Evolutionary conservation across 176 grass and related monocot species (phyloP), one percentile per base, ranked within the genome.

Genomic region (Aegilops speltoides): DNA sequence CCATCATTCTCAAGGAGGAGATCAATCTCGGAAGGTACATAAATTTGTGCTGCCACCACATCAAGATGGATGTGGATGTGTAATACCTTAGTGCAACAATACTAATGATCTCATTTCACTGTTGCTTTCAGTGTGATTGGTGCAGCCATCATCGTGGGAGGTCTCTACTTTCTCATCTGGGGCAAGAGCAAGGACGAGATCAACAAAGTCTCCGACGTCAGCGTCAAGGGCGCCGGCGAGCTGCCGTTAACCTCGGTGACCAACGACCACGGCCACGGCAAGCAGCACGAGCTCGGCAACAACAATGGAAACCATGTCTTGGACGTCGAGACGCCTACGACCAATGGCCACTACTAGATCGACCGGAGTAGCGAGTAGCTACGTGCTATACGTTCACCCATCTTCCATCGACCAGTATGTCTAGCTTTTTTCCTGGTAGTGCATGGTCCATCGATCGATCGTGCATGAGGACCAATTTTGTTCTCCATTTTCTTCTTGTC

Each of bases 91-190:
- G 7, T 59, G 54, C 54, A 59, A 13, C 1, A 34, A 6, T 68
- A 15, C 48, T 91, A 82, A 89, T 85, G n/a, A 5, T 40, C 2
- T 64, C 68, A 15, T 11, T 74, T 62, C 16, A 56, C 32, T 38
- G 9, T 31, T 82, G 13, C 0, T 90, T 84, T 17, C 87, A 99
- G 97, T 77, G 85, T 99, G 76, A 83, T 96, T 70, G 97, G 97
- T 82, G 97, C 97, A 23, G 86, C 52, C 64, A 91, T 99, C 85
- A 96, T 99, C 90, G 97, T 99, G 24, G 3, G 80, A 64, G 97
- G 97, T 50, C 90, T 99, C 24, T 99, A 99, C 84, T 79, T 87
- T 23, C 84, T 99, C 71, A 94, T 99, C 72, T 99, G 97, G 97
- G 97, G 97, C 79, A 96, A 91, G 85, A 82, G 87, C 87, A 91